A percentile compares a stretch with the other conserved stretches of the same genome.
Conservation (phyloP, 192 early-diverging fungal species). For the Coemansia sp. region DNA sequence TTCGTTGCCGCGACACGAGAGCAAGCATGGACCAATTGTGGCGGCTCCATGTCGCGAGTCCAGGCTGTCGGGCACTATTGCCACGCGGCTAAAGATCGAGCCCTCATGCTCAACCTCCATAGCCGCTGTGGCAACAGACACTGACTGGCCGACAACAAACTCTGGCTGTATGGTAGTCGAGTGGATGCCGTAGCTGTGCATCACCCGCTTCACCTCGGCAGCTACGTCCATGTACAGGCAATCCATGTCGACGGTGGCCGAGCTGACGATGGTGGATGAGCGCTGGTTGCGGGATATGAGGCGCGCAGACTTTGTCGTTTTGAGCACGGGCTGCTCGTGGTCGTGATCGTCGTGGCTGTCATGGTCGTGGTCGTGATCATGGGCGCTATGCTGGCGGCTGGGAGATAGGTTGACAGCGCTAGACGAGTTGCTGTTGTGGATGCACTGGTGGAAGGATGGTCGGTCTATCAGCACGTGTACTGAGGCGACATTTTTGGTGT, state of each 20-base stretch:
- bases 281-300: conserved; percentile 29
- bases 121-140: conserved; percentile 23
- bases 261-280: conserved; percentile 10
- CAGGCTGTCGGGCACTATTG: conserved; percentile 21
- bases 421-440: conserved; percentile 45
- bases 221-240: conserved; percentile 71
- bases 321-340: not conserved
- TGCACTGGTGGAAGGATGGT: conserved; percentile 43
- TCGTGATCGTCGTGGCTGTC: not conserved
- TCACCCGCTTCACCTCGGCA: conserved; percentile 63
- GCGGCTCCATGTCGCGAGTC: conserved; percentile 14
- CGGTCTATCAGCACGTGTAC: conserved; percentile 73
- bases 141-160: conserved; percentile 59
- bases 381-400: not conserved
- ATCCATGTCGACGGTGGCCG: conserved; percentile 43
- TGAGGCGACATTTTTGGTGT: conserved; percentile 75
- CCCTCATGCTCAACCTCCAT: conserved; percentile 14
- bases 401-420: conserved; percentile 17
- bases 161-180: conserved; percentile 91
- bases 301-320: conserved; percentile 15
- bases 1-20: conserved; percentile 25
- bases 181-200: conserved; percentile 82
- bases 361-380: conserved; percentile 6
- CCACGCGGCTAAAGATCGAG: conserved; percentile 34
- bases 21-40: conserved; percentile 44